phyloP scores from a whole-genome alignment of 148 eudicot genomes.

The Rhododendron griersonianum region DNA sequence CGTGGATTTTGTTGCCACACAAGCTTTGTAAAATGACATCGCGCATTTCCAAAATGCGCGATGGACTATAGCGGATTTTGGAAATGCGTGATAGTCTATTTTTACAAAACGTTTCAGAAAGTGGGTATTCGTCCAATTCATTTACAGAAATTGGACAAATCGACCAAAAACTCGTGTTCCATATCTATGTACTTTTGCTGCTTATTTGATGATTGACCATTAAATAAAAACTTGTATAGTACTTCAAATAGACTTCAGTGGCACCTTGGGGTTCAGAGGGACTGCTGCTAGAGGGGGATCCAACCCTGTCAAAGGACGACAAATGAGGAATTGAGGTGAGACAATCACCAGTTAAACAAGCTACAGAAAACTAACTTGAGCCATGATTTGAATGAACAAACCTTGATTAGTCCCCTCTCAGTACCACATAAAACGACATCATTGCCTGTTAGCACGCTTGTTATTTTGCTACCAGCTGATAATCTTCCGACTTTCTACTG shows the following conservation, averaged over 20 bases:
- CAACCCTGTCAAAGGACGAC: conserved; percentile 40
- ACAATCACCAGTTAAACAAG: background rate
- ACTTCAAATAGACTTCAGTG: background rate
- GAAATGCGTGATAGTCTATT: too few relatives aligned
- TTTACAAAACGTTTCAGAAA: too few relatives aligned
- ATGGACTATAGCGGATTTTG: too few relatives aligned
- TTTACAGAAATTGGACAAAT: too few relatives aligned
- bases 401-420: conserved; percentile 51
- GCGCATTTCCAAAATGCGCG: too few relatives aligned
- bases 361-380: background rate
- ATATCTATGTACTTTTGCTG: background rate
- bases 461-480: conserved; percentile 67
- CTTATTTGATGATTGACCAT: background rate
- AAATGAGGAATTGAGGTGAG: conserved; percentile 2
- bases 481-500: conserved; percentile 54
- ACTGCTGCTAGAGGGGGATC: conserved; percentile 46
- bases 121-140: too few relatives aligned
- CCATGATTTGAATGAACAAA: conserved; percentile 6
- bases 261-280: background rate
- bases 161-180: background rate
- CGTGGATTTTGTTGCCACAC: too few relatives aligned
- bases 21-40: too few relatives aligned
- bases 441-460: conserved; percentile 51
- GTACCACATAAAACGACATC: conserved; percentile 56
- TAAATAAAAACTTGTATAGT: background rate